Conservation (phyloP, 495 filamentous ascomycete genomes). For the Neurospora cerealis region DNA sequence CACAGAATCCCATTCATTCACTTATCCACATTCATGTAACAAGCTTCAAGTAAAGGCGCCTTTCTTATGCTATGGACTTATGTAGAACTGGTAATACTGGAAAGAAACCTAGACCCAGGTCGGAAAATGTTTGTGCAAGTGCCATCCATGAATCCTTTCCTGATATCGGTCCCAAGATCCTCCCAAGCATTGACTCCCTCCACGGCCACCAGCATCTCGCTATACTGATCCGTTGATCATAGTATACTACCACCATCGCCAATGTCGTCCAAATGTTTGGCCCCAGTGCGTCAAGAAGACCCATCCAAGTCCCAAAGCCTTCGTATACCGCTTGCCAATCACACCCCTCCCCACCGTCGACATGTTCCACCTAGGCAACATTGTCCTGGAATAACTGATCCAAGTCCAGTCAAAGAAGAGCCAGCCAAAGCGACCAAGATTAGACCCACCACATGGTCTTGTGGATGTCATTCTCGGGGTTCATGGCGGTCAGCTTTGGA, state of each 20-base stretch:
- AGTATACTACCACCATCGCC: neutral
- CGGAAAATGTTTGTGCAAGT: neutral
- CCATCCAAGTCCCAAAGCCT: neutral
- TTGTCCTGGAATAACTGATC: neutral
- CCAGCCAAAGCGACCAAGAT: neutral
- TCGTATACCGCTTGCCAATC: neutral
- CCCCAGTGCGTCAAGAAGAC: neutral
- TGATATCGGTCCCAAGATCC: neutral
- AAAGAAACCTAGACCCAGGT: neutral
- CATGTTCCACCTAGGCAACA: neutral
- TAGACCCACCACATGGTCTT: constrained; percentile 21
- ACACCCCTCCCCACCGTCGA: neutral
- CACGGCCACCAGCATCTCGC: neutral
- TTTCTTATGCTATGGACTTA: neutral
- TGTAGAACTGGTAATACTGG: neutral
- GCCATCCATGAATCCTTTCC: neutral
- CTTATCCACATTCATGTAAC: neutral
- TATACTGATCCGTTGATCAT: neutral
- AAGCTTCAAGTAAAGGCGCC: neutral
- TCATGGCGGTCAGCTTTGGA: neutral
- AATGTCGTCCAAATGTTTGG: neutral
- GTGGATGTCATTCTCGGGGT: neutral
- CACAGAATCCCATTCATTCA: neutral
- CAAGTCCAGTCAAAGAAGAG: neutral
- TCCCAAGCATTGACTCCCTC: neutral